Evolutionary conservation across 202 grass and related monocot species (phyloP).

Genomic region (Musa balbisiana): DNA sequence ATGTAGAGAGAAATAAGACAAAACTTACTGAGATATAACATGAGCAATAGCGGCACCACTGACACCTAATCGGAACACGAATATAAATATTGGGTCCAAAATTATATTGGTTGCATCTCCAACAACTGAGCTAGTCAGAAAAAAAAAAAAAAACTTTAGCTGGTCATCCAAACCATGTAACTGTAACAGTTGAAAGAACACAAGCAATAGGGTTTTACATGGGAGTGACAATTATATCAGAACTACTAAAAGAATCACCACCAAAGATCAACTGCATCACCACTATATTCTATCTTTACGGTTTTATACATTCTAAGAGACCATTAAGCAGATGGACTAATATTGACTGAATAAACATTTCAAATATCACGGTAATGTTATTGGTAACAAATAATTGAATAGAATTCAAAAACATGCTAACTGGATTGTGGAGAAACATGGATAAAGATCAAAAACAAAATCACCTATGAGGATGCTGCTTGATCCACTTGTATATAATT

Average conservation of each 20-base stretch:
- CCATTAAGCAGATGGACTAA: neutral
- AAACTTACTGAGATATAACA: slow-evolving; percentile 97
- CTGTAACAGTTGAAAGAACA: neutral
- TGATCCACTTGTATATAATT: too few species aligned
- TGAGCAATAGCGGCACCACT: slow-evolving; percentile 86
- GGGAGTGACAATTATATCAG: neutral
- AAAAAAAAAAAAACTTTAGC: slow-evolving; percentile 13
- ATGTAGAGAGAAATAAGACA: neutral
- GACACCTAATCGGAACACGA: slow-evolving; percentile 67
- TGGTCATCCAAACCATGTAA: neutral
- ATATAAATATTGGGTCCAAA: slow-evolving; percentile 96
- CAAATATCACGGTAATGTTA: neutral
- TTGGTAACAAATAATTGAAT: too few species aligned
- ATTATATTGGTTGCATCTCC: slow-evolving; percentile 79
- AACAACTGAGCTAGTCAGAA: slow-evolving; percentile 53
- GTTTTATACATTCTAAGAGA: neutral
- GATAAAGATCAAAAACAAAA: too few species aligned
- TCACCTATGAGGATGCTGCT: too few species aligned
- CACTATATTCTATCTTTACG: neutral
- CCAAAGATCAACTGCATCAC: neutral
- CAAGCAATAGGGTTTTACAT: neutral
- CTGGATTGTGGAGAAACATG: too few species aligned
- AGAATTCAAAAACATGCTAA: too few species aligned
- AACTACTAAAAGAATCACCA: neutral
- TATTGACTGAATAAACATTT: neutral